Evolutionary conservation across 2,329 filamentous ascomycete species (phyloP), one percentile per base, ranked within the genome.

Genomic region (Arthrobotrys megalospora): DNA sequence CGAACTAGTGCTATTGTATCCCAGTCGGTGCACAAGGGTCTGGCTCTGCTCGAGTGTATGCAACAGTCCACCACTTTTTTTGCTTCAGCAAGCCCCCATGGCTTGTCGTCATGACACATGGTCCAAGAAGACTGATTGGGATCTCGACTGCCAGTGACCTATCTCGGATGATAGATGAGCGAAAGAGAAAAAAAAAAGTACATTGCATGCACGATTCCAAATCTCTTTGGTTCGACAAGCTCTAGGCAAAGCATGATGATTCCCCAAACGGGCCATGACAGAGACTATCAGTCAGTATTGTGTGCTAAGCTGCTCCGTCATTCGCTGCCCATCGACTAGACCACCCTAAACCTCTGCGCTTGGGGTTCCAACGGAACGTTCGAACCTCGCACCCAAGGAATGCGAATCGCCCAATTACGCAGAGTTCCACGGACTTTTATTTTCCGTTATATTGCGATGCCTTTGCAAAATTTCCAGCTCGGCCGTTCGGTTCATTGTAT

Each of bases 91-190:
- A 60, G 66, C 66, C 73, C 58, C 34, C 73, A 66, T 70, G 73
- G 73, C 73, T 71, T 70, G 50, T 71, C 73, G 73, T 67, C 73
- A 77, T 71, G 73, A 77, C 73, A 77, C 73, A 77, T 71, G 66
- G 73, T 62, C 58, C 53, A 52, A 52, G 48, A 71, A 32, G 19
- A 70, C 50, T 65, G 65, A 66, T 60, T 67, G 43, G 66, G 60
- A 71, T 71, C 28, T 77, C 47, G 48, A 68, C 41, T 53, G 19
- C 55, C 43, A 70, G 73, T 66, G 60, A 50, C 50, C 28, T 67
- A 62, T 63, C 70, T 41, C 60, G 52, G 55, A 71, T 36, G 48
- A 71, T 71, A 71, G 73, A 66, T 63, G 66, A 50, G 48, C 16
- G 43, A 21, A 28, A 58, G 41, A 58, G n/a, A 55, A 55, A 71